A percentile compares a stretch with the other conserved stretches of the same genome.
Conservation (phyloP, 805 yeast genomes). For the Tetrapisispora taiwanensis region DNA sequence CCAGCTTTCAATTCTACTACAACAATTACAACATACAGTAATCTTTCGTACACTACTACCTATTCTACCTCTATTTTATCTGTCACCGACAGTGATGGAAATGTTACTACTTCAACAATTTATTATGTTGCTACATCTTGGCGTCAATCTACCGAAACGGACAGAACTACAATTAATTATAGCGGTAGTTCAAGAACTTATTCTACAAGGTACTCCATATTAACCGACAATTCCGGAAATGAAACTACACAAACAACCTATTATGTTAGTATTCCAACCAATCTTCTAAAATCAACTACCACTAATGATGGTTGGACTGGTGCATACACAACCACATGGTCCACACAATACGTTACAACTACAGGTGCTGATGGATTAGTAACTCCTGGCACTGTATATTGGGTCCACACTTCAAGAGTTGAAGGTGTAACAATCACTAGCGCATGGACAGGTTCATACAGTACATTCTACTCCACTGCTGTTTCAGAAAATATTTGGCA, state of each 20-base stretch:
- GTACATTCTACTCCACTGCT: neutral
- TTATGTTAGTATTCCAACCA: neutral
- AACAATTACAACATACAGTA: neutral
- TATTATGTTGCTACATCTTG: neutral
- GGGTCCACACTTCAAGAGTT: neutral
- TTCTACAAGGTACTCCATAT: neutral
- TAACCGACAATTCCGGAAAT: neutral
- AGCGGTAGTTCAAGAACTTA: neutral
- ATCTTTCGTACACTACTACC: constrained; percentile 3
- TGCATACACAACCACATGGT: neutral
- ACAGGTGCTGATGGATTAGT: neutral
- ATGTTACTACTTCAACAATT: constrained; percentile 2
- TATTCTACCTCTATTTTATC: constrained; percentile 5
- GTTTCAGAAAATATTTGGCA: neutral
- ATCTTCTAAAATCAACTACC: neutral
- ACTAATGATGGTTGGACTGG: neutral
- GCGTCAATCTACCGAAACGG: neutral
- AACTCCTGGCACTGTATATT: neutral
- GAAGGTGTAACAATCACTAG: neutral
- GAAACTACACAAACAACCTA: neutral
- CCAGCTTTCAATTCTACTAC: neutral
- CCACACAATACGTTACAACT: neutral
- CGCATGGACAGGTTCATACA: neutral
- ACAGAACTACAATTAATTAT: neutral
- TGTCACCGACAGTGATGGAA: constrained; percentile 7